phyloP scores from a whole-genome alignment of 768 basidiomycete genomes.

The Termitomyces heimii region DNA sequence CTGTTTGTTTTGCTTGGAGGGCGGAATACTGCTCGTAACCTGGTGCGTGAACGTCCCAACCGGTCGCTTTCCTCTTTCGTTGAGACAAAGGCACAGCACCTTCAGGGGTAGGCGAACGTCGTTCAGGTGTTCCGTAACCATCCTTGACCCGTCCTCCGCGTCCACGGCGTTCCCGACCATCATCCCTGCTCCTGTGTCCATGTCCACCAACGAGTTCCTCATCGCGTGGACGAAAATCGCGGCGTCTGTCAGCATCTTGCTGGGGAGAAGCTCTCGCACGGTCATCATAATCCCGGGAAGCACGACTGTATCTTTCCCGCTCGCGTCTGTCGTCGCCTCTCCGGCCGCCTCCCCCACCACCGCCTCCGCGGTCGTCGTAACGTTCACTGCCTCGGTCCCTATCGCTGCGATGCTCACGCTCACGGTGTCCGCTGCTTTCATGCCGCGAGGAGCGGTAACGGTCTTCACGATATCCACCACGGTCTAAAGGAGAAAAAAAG shows the following conservation, averaged over 20 bases:
- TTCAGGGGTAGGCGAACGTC: conserved; percentile 88
- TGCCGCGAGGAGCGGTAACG: conserved; percentile 65
- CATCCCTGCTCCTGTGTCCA: conserved; percentile 32
- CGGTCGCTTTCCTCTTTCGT: conserved; percentile 82
- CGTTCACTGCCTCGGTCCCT: conserved; percentile 27
- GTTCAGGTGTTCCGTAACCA: conserved; percentile 64
- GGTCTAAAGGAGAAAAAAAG: conserved; percentile 43
- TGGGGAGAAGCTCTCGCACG: conserved; percentile 34
- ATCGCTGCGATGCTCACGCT: conserved; percentile 43
- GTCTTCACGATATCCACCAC: conserved; percentile 56
- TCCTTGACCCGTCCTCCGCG: conserved; percentile 32
- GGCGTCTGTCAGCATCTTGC: conserved; percentile 45
- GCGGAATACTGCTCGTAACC: conserved; percentile 95
- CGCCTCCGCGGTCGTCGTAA: conserved; percentile 28
- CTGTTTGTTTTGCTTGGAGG: conserved; percentile 97
- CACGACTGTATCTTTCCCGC: conserved; percentile 40
- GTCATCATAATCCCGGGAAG: conserved; percentile 41
- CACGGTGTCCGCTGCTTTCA: conserved; percentile 49
- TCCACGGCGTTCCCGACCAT: conserved; percentile 30
- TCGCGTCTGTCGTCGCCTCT: conserved; percentile 47
- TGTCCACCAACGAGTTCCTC: conserved; percentile 30
- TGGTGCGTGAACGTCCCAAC: conserved; percentile 95
- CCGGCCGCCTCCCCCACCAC: conserved; percentile 27
- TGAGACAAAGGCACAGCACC: conserved; percentile 78
- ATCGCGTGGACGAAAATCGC: conserved; percentile 38